Percentiles rank a stretch among this genome's conserved stretches.
Evolutionary conservation across 202 grass and related monocot genomes (phyloP).

Genomic region (Tripidium arundinaceum): DNA sequence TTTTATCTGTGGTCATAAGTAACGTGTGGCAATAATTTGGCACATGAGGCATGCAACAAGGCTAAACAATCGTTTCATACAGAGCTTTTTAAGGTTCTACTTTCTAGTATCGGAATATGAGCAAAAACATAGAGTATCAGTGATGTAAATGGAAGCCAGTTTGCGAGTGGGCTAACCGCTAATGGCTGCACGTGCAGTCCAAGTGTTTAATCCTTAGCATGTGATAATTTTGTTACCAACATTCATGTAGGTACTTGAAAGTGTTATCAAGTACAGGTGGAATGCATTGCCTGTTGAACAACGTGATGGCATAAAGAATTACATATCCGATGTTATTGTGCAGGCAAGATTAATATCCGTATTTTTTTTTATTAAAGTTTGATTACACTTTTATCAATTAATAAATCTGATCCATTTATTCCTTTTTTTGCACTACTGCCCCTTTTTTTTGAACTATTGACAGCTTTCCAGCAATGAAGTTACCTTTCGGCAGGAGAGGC

Average conservation of each 20-base stretch:
- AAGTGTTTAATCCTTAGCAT: not conserved
- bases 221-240: slow-evolving; percentile 30
- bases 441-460: slow-evolving; percentile 23
- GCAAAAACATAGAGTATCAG: not conserved
- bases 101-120: not conserved
- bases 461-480: slow-evolving; percentile 94
- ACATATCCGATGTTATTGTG: slow-evolving; percentile 97
- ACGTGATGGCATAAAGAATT: slow-evolving; percentile 98
- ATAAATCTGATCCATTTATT: slow-evolving; percentile 25
- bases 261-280: slow-evolving; percentile 99
- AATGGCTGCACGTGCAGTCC: not conserved
- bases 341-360: slow-evolving; percentile 42
- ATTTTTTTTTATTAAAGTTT: slow-evolving; percentile 1
- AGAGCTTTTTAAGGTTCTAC: not conserved
- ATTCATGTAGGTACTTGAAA: slow-evolving; percentile 82
- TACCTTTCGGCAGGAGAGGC: slow-evolving; percentile 85
- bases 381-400: not conserved
- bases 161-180: not conserved
- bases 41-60: not conserved
- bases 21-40: not conserved
- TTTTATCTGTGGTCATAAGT: not conserved
- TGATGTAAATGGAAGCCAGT: not conserved
- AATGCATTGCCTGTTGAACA: slow-evolving; percentile 92
- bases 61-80: not conserved
- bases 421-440: not conserved